These are phyloP conservation scores for Fusarium sublunatum DNA, from an alignment of 2,329 filamentous ascomycete species.

Conservation along the genomic window DNA sequence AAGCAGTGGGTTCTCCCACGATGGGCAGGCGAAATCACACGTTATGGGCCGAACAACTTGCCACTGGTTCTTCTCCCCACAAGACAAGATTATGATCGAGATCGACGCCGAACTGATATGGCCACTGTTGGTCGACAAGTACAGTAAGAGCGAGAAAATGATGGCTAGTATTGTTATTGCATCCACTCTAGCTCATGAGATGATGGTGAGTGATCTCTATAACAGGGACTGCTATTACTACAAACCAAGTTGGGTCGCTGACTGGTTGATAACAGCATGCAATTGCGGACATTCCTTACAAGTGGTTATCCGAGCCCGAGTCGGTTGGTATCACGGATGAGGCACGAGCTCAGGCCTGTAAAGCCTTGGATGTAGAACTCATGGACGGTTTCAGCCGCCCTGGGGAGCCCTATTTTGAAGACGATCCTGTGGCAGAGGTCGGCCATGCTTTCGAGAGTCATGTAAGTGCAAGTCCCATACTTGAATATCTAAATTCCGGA, in stretches of 20 bases:
- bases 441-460: constrained; percentile 44
- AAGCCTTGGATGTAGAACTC: constrained; percentile 16
- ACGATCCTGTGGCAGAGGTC: constrained; percentile 39
- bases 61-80: not conserved
- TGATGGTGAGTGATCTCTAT: constrained; percentile 41
- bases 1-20: constrained; percentile 23
- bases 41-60: not conserved
- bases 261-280: constrained; percentile 36
- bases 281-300: constrained; percentile 7
- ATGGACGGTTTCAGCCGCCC: not conserved
- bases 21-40: not conserved
- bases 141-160: constrained; percentile 44
- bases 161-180: constrained; percentile 39
- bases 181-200: constrained; percentile 44
- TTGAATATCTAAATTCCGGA: not conserved
- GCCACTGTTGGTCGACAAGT: constrained; percentile 39
- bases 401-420: constrained; percentile 42
- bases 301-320: constrained; percentile 35
- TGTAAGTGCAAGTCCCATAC: constrained; percentile 4
- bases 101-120: constrained; percentile 41
- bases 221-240: not conserved
- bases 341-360: constrained; percentile 20
- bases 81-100: constrained; percentile 5
- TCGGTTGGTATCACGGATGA: constrained; percentile 23
- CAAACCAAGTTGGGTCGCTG: not conserved